Percentiles rank a stretch among this genome's conserved stretches.
phyloP scores from a whole-genome alignment of 306 rosid species.

The Cucumis hystrix region DNA sequence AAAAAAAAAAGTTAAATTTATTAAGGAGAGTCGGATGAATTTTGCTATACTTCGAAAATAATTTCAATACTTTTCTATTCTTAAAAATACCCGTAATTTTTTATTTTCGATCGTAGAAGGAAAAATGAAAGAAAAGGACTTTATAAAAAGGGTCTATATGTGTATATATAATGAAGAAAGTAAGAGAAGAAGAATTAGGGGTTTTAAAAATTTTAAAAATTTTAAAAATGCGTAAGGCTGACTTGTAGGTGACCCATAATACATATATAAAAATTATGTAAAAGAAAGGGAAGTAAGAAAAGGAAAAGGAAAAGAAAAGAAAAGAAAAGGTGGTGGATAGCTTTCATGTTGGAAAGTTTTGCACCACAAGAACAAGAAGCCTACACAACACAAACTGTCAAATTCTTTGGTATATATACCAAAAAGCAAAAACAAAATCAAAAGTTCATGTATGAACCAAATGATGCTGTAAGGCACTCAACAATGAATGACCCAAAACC shows the following conservation, averaged over 20 bases:
- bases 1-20: too few relatives aligned
- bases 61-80: too few relatives aligned
- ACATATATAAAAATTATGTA: not conserved
- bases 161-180: not conserved
- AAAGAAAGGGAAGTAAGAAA: not conserved
- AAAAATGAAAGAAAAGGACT: not conserved
- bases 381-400: slow-evolving; percentile 1
- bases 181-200: not conserved
- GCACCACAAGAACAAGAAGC: not conserved
- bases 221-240: not conserved
- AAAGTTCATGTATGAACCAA: not conserved
- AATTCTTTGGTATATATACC: not conserved
- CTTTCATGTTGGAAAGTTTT: not conserved
- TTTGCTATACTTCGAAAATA: too few relatives aligned
- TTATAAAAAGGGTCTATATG: not conserved
- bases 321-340: not conserved
- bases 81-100: too few relatives aligned
- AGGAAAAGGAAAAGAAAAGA: not conserved
- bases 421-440: not conserved
- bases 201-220: not conserved
- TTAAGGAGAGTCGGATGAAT: too few relatives aligned
- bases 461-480: not conserved
- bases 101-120: too few relatives aligned
- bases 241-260: not conserved
- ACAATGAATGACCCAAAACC: not conserved